Evolutionary conservation across 2,329 filamentous ascomycete genomes (phyloP), one percentile per base, ranked within the genome.

Genomic region (Calonectria ilicicola): DNA sequence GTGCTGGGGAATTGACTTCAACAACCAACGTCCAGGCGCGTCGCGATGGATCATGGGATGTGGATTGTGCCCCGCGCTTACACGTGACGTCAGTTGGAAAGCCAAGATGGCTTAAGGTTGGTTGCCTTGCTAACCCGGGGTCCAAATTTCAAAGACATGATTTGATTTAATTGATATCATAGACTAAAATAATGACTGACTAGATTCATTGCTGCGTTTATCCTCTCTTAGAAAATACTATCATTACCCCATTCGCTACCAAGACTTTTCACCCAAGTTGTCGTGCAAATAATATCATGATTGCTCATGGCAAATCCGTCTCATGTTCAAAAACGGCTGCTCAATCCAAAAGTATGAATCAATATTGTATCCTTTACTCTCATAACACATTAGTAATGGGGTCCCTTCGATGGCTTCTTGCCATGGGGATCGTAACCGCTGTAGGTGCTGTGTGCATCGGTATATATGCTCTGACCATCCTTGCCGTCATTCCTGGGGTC

Each of bases 391-490:
- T 67, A 76, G 21, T 75, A 73, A 27, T 74, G 78, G 8, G 65
- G 64, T 9, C 75, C 79, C 27, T 76, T 78, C 19, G 75, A 75
- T 17, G 82, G 72, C 73, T 81, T 82, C 77, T 85, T 84, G 7
- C 82, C 82, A 29, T 79, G 81, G 12, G 75, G 47, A 42, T 82
- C 78, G 29, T 80, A 78, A 6, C 75, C 78, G 15, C 80, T 78
- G 12, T 78, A 76, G 14, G 81, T 69, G 65, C 80, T 83, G 17
- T 67, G 75, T 19, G 70, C 70, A 51, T 83, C 81, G 2, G 78
- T 78, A 67, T 82, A 76, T 67, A 79, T 75, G 70, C 78, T 78
- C 32, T 79, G 69, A 9, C 72, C 65, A 53, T 73, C 74, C 56
- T 77, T 51, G 23, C 40, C 29, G 2, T 75, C 78, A 14, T 81